These are phyloP conservation scores for Fusarium verrucosum DNA, from an alignment of 2,329 filamentous ascomycete species.

Conservation along the genomic window DNA sequence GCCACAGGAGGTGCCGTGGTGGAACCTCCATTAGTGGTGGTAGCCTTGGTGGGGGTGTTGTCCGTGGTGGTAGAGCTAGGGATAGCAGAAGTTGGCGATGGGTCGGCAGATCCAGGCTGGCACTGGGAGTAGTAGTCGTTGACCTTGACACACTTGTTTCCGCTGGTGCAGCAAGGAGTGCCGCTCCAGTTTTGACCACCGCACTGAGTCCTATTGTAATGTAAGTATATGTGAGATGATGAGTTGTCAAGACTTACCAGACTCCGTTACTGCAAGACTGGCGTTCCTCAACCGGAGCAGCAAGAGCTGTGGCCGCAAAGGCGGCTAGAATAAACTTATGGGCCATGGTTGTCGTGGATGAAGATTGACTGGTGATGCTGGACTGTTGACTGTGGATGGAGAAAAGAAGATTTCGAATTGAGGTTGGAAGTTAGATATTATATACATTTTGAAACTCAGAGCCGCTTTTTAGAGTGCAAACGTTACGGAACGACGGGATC, in stretches of 20 bases:
- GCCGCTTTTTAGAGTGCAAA: not conserved
- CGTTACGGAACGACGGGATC: conserved; percentile 32
- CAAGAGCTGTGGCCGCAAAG: conserved; percentile 47
- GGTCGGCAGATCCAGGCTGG: conserved; percentile 22
- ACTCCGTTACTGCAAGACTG: conserved; percentile 44
- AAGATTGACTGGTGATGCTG: not conserved
- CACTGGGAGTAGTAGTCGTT: conserved; percentile 42
- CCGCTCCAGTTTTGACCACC: conserved; percentile 57
- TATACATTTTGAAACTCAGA: conserved; percentile 3
- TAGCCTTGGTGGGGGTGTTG: conserved; percentile 9
- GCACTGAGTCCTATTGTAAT: conserved; percentile 50
- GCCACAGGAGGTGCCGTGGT: conserved; percentile 43
- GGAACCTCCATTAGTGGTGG: conserved; percentile 5
- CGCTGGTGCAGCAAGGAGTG: conserved; percentile 54
- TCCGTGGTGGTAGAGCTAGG: conserved; percentile 23
- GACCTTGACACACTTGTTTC: conserved; percentile 38
- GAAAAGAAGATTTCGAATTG: not conserved
- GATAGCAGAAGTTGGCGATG: conserved; percentile 26
- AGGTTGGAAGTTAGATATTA: not conserved
- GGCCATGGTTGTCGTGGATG: conserved; percentile 20
- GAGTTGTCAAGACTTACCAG: conserved; percentile 10
- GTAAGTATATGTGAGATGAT: not conserved
- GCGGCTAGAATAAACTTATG: conserved; percentile 31
- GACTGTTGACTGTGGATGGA: conserved; percentile 5
- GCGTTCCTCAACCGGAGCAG: conserved; percentile 49